Base-by-base conservation (phyloP, 345 rosid genomes). In the Citrus maxima region DNA sequence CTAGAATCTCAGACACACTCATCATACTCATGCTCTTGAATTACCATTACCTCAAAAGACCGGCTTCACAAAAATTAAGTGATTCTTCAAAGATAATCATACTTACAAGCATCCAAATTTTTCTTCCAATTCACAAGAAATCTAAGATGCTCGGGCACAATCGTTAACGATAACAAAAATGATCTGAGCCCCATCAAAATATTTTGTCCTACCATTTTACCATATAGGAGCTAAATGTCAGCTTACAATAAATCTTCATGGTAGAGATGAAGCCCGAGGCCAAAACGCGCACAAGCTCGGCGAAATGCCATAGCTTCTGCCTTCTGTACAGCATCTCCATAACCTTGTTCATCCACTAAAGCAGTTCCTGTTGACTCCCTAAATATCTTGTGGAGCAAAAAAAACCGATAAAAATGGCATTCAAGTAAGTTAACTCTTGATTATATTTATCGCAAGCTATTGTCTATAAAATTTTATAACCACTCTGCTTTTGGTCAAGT, bases 251-350 rank as follows among this genome's bases (percentile, higher is more conserved):
- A 67, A 72, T 94, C 97, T 77, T 94, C 97, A 77, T 93, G 96
- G 77, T 92, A 94, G 70, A 92, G 95, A 82, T 94, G 94, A 82
- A 92, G 97, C 30, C 97, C 98, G 6, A 92, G 93, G 38, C 98
- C 98, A 74, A 94, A 85, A 67, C 94, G 88, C 6, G 94, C 98
- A 82, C 97, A 94, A 7, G 96, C 95, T 68, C 97, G 86, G 4
- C 96, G 90, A 81, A 93, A 94, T 24, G 98, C 97, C 98, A 94
- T 92, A 46, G 96, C 94, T 85, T 94, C 97, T 13, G 98, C 98
- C 84, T 90, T 91, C 80, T 92, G 95, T 58, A 91, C 90, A 64
- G 97, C 89, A 88, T 94, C 95, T 42, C 97, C 97, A 61, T 88
- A 89, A 66, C 94, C 93, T 30, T 49, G 76, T 38, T 86, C 89